Base-by-base conservation (phyloP, 495 filamentous ascomycete species). In the Viridothelium virens region DNA sequence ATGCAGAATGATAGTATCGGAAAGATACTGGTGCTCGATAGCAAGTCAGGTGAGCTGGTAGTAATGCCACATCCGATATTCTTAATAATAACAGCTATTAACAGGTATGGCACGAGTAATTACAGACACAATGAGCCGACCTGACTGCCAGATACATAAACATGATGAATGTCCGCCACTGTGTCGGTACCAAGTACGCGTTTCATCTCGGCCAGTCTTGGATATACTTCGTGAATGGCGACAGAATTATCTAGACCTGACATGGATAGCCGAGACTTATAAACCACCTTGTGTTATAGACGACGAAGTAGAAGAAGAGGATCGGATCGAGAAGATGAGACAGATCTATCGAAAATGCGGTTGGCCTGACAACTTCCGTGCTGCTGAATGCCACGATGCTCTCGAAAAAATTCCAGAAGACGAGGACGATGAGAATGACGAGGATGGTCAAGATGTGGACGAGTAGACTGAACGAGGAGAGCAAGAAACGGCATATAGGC, bases 201-300 rank as follows among this genome's bases (percentile, higher is more conserved):
- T 38, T 25, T 39, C 34, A 63, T 63, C 36, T 63, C 61, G 61
- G 34, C 61, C 61, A 38, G 34, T 63, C 61, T 39, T 63, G 33
- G 61, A 63, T n/a, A 39, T 63, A 38, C 61, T 63, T 63, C 61
- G 61, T 38, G 61, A 63, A 38, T 63, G 34, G 61, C 61, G 34
- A 63, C 34, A 63, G 61, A 63, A 63, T 34, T 63, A 63, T 63
- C 39, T 63, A 38, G 61, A 63, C 36, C 61, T 63, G n/a, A 38
- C 31, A 34, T 63, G 34, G 61, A 63, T 63, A 9, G 61, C 38
- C n/a, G 61, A 63, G 31, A 16, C 34, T 38, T 9, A 9, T 63
- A 34, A 39, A 0, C 34, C 34, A 38, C 61, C 61, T 63, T 34
- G 1, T 38, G 34, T 63, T 10, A 63, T 39, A 39, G 34, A 34